These are phyloP conservation scores for Kwoniella sp. DNA, from an alignment of 768 basidiomycete genomes.

Conservation along the genomic window DNA sequence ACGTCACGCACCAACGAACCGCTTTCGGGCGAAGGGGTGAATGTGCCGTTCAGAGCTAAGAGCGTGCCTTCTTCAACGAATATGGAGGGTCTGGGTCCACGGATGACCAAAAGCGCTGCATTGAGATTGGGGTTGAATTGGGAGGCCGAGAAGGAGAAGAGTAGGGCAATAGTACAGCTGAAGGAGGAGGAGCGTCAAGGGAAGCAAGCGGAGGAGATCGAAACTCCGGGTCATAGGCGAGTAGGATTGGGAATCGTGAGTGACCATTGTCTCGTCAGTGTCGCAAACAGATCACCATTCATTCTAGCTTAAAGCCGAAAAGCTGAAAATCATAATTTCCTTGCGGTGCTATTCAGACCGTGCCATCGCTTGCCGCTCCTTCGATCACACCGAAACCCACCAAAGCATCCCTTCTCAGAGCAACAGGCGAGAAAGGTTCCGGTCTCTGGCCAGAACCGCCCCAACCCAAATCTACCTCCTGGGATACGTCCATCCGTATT, in stretches of 20 bases:
- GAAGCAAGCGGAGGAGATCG: conserved; percentile 7
- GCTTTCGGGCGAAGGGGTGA: background rate
- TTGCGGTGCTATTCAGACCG: conserved; percentile 18
- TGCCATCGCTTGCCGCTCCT: conserved; percentile 34
- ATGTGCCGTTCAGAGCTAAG: conserved; percentile 28
- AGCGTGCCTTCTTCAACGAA: conserved; percentile 27
- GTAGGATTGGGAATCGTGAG: conserved; percentile 34
- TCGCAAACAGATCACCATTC: background rate
- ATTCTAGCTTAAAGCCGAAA: too few species aligned
- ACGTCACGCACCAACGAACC: background rate
- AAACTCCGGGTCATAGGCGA: conserved; percentile 35
- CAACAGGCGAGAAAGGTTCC: conserved; percentile 1
- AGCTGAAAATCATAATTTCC: background rate
- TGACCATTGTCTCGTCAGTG: background rate
- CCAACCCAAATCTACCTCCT: background rate
- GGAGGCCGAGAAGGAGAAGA: conserved; percentile 24
- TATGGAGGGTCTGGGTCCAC: conserved; percentile 27
- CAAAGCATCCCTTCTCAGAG: conserved; percentile 2
- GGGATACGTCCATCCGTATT: background rate
- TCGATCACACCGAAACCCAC: conserved; percentile 22
- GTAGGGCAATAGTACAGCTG: background rate
- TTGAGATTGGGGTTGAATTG: conserved; percentile 37
- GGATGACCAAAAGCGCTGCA: conserved; percentile 42
- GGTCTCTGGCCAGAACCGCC: conserved; percentile 1
- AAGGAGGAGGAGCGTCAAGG: background rate